Base-by-base conservation (phyloP, 176 grass and related monocot species). In the Themeda triandra region DNA sequence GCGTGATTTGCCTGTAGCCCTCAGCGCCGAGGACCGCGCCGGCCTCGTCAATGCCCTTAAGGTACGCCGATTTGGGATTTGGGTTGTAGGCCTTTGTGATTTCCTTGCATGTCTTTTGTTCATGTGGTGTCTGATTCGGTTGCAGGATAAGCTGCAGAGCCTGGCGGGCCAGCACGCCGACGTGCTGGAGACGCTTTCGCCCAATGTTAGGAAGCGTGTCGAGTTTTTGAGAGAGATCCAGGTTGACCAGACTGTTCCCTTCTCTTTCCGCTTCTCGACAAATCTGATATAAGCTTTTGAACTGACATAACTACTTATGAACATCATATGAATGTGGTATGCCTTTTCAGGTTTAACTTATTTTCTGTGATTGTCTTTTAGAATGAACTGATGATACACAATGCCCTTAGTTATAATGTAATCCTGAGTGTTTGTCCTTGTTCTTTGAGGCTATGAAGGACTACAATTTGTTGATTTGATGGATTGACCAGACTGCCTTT, bases 131-230 rank as follows among this genome's bases (percentile, higher is more conserved):
- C 74, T 71, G 78, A 83, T 94, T 70, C 70, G 73, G 4, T 68
- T 80, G 42, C 91, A 96, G 94, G 87, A 91, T 60, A 96, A 93
- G 70, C 76, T 96, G 63, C 91, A 93, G 85, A 85, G 88, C 40
- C 80, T 97, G 85, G 89, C 92, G 14, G 94, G 88, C 27, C 81
- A 90, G 66, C 94, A 94, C 45, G 83, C 87, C 0, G 84, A 88
- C 65, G 39, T 88, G 48, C 66, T 97, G 0, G 92, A 94, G 69
- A 69, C 84, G 58, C 92, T 97, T 14, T 77, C 89, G 18, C 88
- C 94, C 79, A 87, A 85, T 31, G 94, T 94, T 49, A 92, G 92
- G 90, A 94, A 90, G 83, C 94, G 92, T 13, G 94, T 94, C 0
- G 89, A 94, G 72, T 76, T 75, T 85, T 87, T 94, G 72, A 90